Conservation (phyloP, 2,329 filamentous ascomycete genomes). For the Parafenestella ontariensis region DNA sequence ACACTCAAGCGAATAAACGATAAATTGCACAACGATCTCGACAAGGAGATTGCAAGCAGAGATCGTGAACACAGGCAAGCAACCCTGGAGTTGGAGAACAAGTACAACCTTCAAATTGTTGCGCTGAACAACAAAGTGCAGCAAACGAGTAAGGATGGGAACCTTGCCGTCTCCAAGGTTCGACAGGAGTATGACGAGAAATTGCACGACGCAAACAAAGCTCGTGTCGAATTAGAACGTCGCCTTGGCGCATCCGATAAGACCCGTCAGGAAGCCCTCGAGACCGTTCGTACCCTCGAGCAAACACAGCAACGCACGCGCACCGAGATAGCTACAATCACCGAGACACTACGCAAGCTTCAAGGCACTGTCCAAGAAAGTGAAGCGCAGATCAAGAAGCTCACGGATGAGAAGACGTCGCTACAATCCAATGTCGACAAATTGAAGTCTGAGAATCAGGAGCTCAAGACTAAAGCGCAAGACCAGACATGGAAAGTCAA, state of each 20-base stretch:
- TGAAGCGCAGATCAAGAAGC: constrained; percentile 49
- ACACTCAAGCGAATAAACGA: constrained; percentile 73
- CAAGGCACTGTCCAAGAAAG: constrained; percentile 32
- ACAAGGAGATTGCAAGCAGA: constrained; percentile 66
- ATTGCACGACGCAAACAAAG: constrained; percentile 33
- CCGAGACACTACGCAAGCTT: constrained; percentile 29
- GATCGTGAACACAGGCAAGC: constrained; percentile 45
- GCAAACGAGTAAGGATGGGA: constrained; percentile 39
- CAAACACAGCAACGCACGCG: constrained; percentile 32
- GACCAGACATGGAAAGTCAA: constrained; percentile 52
- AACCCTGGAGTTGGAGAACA: constrained; percentile 55
- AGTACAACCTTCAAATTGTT: constrained; percentile 53
- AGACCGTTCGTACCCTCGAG: constrained; percentile 37
- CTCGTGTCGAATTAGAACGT: constrained; percentile 35
- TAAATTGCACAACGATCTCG: constrained; percentile 72
- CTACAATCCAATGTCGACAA: constrained; percentile 26
- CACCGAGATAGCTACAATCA: constrained; percentile 33
- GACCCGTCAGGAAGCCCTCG: constrained; percentile 33
- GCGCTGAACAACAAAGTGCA: constrained; percentile 47
- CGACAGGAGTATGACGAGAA: constrained; percentile 47
- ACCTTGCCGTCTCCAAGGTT: constrained; percentile 31
- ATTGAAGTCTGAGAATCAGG: constrained; percentile 21
- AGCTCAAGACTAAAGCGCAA: constrained; percentile 52
- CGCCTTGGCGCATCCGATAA: constrained; percentile 34
- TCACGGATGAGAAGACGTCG: constrained; percentile 37